Base-by-base conservation (phyloP, 257 asterid species). In the Solanum piurae region DNA sequence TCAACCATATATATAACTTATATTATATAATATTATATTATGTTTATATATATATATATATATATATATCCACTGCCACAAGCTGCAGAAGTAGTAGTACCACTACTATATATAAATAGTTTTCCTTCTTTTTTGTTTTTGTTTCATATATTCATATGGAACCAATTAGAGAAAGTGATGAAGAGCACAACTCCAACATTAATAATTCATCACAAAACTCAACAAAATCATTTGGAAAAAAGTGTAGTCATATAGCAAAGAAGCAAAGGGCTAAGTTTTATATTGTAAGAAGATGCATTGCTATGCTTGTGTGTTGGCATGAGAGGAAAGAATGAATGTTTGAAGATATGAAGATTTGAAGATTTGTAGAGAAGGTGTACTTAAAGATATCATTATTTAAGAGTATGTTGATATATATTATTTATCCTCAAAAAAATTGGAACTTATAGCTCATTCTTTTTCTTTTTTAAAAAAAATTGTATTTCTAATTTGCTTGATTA, bases 301-400 rank as follows among this genome's bases (percentile, higher is more conserved):
- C 85, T 46, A 80, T 80, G 85, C 85, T 80, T 80, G 85, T 80
- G 66, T 80, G 98, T 90, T 95, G 98, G 98, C 96, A 88, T 49
- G 98, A 95, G 87, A 90, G 90, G 27, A 91, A 87, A 31, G 94
- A 71, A 71, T 71, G 77, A 94, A 20, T 90, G 88, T 55, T 66
- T 92, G 89, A 87, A 62, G 40, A 11, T 27, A 21, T 71, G 25
- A 69, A 68, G 42, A 18, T 86, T 27, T 18, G 13, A 72, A 72
- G 79, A 34, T 73, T 36, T 36, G 82, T 73, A 73, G 46, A 20
- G 49, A 72, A 72, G 46, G 38, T 72, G 82, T 73, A 73, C 82
- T 73, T 34, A 73, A 49, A 36, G 31, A 73, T 52, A 52, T 71
- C 12, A 31, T 73, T 72, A 33, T 20, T 73, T 73, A 13, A 73